These are phyloP conservation scores for Raffaelea albimanens DNA, from an alignment of 2,329 filamentous ascomycete species.

Conservation along the genomic window DNA sequence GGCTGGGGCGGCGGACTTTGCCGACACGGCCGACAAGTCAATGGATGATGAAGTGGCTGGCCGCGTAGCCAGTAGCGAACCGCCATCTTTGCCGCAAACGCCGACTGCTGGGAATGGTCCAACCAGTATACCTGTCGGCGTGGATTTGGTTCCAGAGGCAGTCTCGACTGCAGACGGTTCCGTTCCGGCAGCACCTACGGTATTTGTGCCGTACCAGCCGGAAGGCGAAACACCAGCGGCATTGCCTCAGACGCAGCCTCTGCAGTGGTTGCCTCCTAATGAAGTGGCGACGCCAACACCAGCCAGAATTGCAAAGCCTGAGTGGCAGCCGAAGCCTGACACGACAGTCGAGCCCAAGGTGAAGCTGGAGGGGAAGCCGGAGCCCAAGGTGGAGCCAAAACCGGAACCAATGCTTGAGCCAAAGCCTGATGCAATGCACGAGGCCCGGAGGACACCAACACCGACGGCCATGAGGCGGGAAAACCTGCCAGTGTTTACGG, in stretches of 20 bases:
- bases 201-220: conserved; percentile 47
- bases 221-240: conserved; percentile 36
- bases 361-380: no score
- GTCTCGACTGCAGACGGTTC: no score
- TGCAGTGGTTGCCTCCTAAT: conserved; percentile 45
- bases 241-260: conserved; percentile 24
- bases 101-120: no score
- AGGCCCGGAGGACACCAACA: conserved; percentile 17
- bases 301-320: background rate
- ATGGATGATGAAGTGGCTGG: conserved; percentile 6
- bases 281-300: conserved; percentile 9
- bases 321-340: background rate
- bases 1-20: conserved; percentile 7
- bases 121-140: no score
- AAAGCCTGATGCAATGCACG: conserved; percentile 4
- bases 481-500: conserved; percentile 27
- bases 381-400: no score
- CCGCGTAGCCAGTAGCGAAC: background rate
- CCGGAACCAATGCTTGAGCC: no score
- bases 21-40: conserved; percentile 13
- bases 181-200: no score
- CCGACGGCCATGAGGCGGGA: conserved; percentile 26
- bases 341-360: no score
- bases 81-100: no score
- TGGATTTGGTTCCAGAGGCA: no score